Evolutionary conservation across 306 rosid species (phyloP).

Genomic region (Carpinus fangiana): DNA sequence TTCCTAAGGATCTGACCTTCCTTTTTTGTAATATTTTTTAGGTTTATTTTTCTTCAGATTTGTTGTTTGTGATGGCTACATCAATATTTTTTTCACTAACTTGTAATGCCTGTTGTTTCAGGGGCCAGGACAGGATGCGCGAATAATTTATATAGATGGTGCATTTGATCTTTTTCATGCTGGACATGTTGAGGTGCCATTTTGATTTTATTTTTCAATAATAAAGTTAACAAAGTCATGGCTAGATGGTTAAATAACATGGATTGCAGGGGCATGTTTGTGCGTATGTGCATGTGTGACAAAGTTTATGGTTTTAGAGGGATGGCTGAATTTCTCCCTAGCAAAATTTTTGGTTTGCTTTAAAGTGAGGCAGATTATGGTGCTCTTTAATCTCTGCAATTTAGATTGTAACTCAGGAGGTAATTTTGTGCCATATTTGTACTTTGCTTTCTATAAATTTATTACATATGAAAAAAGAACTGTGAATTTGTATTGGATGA

Average conservation of each 20-base stretch:
- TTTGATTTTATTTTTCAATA: not conserved
- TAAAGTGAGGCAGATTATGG: not conserved
- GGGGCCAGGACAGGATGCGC: conserved; percentile 59
- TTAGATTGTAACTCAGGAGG: not conserved
- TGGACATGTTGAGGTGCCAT: conserved; percentile 60
- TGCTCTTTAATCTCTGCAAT: not conserved
- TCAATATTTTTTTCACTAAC: not conserved
- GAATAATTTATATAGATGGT: conserved; percentile 58
- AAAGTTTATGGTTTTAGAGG: not conserved
- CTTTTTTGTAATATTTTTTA: not conserved
- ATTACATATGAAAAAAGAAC: too few species aligned
- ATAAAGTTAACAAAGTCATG: not conserved
- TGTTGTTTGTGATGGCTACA: not conserved
- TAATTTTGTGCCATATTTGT: not conserved
- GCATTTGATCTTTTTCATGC: conserved; percentile 70
- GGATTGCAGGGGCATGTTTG: not conserved
- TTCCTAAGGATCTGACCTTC: not conserved
- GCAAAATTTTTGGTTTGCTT: not conserved
- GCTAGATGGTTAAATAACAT: not conserved
- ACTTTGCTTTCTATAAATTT: not conserved
- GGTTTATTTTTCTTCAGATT: not conserved
- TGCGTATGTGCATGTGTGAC: not conserved
- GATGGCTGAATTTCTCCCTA: not conserved
- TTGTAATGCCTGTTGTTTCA: conserved; percentile 26
- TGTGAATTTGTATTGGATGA: too few species aligned